Percentiles rank a stretch among this genome's conserved stretches.
phyloP scores from a whole-genome alignment of 179 eudicot genomes.

The Sideroxylon spinosum region DNA sequence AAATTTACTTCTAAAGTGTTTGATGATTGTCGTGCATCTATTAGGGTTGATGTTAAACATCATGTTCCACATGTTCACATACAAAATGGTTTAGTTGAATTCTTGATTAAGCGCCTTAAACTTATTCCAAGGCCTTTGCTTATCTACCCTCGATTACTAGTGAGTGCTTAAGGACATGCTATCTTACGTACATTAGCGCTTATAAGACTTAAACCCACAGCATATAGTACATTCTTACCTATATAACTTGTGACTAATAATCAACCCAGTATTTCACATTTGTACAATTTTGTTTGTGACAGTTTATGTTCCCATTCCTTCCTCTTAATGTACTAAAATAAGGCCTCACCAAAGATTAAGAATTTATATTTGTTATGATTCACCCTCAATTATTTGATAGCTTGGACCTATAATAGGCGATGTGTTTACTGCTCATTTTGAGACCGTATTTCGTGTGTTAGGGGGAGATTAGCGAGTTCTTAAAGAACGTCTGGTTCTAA shows the following conservation, averaged over 20 bases:
- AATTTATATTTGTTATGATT: constrained; percentile 1
- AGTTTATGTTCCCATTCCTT: neutral
- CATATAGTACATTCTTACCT: neutral
- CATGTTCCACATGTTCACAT: constrained; percentile 11
- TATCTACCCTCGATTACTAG: neutral
- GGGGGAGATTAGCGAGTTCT: neutral
- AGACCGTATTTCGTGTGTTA: neutral
- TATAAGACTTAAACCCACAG: neutral
- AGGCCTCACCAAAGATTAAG: constrained; percentile 8
- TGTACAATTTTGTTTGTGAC: neutral
- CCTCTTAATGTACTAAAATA: neutral
- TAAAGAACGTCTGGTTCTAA: too few relatives aligned
- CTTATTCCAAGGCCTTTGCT: constrained; percentile 7
- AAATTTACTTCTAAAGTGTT: constrained; percentile 15
- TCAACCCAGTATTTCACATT: constrained; percentile 18
- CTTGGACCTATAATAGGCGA: neutral
- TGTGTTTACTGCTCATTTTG: neutral
- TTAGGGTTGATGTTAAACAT: constrained; percentile 6
- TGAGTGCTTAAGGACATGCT: constrained; percentile 11
- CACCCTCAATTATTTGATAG: neutral
- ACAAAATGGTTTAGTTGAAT: constrained; percentile 15
- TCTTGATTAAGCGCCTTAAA: neutral
- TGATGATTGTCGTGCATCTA: constrained; percentile 8
- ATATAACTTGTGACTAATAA: neutral
- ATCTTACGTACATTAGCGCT: constrained; percentile 15